phyloP scores from a whole-genome alignment of 805 yeast species.

The Cyberlindnera mississippiensis region DNA sequence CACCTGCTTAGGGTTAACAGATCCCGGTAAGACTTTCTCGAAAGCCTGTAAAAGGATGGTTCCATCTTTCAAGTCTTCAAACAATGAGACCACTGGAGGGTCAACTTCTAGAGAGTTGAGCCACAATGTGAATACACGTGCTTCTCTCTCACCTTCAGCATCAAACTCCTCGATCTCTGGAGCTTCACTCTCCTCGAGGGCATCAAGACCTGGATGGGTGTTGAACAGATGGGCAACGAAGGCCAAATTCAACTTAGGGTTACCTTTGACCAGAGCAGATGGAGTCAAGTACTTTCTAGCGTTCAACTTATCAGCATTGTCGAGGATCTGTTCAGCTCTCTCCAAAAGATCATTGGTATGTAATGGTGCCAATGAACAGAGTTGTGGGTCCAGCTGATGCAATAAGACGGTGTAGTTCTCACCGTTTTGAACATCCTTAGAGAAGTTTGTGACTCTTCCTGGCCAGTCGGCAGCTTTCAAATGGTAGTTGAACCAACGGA shows the following conservation, averaged over 20 bases:
- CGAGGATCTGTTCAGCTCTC: conserved; percentile 84
- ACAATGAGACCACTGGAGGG: conserved; percentile 86
- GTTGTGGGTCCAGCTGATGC: conserved; percentile 80
- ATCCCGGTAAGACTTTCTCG: conserved; percentile 93
- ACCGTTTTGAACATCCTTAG: conserved; percentile 88
- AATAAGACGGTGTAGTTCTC: conserved; percentile 89
- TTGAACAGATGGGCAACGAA: conserved; percentile 97
- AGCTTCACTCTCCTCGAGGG: conserved; percentile 84
- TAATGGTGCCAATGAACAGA: conserved; percentile 80
- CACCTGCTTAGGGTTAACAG: conserved; percentile 72
- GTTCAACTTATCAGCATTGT: conserved; percentile 84
- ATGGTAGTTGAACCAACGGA: conserved; percentile 97
- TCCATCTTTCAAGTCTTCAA: conserved; percentile 95
- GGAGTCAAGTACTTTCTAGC: conserved; percentile 96
- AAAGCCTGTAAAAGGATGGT: conserved; percentile 84
- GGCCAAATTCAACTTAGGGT: conserved; percentile 93
- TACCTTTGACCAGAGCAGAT: conserved; percentile 88
- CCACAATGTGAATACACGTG: conserved; percentile 97
- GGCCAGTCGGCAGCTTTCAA: conserved; percentile 88
- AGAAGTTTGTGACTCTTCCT: conserved; percentile 82
- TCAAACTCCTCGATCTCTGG: conserved; percentile 97
- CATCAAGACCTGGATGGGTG: conserved; percentile 95
- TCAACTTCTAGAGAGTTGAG: conserved; percentile 93
- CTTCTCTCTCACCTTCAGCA: conserved; percentile 99
- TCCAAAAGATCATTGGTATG: conserved; percentile 67